Conservation (phyloP, 768 basidiomycete genomes). For the Cystobasidium ongulense region DNA sequence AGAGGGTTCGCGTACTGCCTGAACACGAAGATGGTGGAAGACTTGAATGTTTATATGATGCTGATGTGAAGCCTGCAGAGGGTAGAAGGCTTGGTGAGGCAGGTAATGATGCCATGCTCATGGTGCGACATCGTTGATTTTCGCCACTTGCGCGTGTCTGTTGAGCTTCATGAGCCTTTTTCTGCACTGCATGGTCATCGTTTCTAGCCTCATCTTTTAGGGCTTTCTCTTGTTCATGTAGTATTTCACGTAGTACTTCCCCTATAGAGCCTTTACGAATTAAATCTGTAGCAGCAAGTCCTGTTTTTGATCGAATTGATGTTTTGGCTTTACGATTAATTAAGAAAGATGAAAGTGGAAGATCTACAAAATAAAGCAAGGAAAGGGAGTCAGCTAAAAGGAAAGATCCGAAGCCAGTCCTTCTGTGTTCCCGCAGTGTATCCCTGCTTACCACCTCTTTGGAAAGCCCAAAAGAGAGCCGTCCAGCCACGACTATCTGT, state of each 20-base stretch:
- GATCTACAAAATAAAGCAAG: conserved; percentile 49
- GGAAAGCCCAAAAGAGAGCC: conserved; percentile 80
- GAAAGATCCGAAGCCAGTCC: too few relatives aligned
- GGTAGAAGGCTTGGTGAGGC: neutral
- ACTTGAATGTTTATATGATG: conserved; percentile 1
- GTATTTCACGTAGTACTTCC: conserved; percentile 72
- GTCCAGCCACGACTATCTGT: conserved; percentile 63
- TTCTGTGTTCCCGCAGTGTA: too few relatives aligned
- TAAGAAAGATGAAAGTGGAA: conserved; percentile 81
- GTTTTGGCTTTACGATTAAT: conserved; percentile 87
- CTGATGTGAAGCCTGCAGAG: neutral
- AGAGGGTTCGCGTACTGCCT: neutral
- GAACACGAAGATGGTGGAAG: neutral
- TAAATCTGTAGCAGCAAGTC: conserved; percentile 79
- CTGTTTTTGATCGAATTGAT: conserved; percentile 64
- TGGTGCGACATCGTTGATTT: neutral
- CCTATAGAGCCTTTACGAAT: conserved; percentile 72
- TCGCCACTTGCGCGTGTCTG: conserved; percentile 45
- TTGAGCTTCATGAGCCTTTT: conserved; percentile 49
- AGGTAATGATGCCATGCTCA: neutral
- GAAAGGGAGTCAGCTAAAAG: too few relatives aligned
- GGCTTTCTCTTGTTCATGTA: conserved; percentile 87
- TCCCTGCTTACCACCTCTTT: conserved; percentile 53
- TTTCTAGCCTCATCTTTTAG: too few relatives aligned
- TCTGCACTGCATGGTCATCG: conserved; percentile 47